Conservation (phyloP, 176 grass and related monocot species). For the Thinopyrum elongatum region DNA sequence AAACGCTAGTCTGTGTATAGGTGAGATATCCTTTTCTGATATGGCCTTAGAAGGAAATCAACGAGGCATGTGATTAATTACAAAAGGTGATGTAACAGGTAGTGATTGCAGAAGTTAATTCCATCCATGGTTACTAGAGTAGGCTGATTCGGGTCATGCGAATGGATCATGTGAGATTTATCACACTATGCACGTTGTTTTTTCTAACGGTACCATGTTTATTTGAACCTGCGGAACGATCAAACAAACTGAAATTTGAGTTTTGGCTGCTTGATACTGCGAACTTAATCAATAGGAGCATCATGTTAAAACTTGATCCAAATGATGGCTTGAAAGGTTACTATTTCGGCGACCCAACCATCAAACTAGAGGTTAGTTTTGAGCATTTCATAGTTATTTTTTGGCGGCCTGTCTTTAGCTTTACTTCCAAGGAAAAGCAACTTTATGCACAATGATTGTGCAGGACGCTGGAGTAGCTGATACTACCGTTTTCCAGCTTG, state of each 20-base stretch:
- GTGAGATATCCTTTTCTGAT: conserved; percentile 11
- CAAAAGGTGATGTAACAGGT: conserved; percentile 3
- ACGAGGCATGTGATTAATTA: background rate
- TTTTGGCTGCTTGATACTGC: no score
- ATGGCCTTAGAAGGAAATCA: conserved; percentile 15
- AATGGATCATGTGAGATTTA: background rate
- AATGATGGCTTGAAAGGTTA: background rate
- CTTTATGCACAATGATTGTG: conserved; percentile 39
- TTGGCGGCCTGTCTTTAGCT: conserved; percentile 7
- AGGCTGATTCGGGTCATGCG: conserved; percentile 14
- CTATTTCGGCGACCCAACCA: background rate
- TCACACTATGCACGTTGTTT: background rate
- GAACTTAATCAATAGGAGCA: no score
- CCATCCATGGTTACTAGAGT: background rate
- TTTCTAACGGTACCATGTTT: background rate
- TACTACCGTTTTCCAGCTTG: conserved; percentile 17
- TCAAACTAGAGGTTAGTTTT: background rate
- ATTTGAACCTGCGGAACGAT: background rate
- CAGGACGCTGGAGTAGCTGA: conserved; percentile 28
- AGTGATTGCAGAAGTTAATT: conserved; percentile 17
- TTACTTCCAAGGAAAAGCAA: conserved; percentile 38
- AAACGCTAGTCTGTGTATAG: conserved; percentile 14
- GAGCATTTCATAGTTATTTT: conserved; percentile 27
- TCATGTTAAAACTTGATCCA: background rate
- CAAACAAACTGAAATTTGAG: background rate